Percentiles rank a stretch among this genome's conserved stretches.
These are phyloP conservation scores for Lactarius sanguifluus DNA, from an alignment of 768 basidiomycete species.

Conservation along the genomic window DNA sequence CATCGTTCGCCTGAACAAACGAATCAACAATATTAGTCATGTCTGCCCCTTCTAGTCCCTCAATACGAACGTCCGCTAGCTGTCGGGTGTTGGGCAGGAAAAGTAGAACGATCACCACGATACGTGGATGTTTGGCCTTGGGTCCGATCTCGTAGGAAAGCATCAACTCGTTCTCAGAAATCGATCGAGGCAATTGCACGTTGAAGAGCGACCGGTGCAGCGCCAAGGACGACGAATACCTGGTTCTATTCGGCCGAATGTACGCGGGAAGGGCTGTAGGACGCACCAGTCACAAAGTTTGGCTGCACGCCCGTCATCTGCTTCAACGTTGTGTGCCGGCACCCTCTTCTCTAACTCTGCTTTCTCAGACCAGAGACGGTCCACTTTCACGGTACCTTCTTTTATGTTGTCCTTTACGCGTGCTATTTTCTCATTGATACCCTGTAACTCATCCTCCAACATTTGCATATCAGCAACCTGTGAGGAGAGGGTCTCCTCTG, in stretches of 20 bases:
- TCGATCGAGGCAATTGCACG: conserved; percentile 56
- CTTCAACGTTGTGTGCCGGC: conserved; percentile 50
- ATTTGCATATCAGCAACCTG: conserved; percentile 80
- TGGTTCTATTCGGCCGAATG: conserved; percentile 33
- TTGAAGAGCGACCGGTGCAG: conserved; percentile 63
- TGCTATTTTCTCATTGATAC: conserved; percentile 49
- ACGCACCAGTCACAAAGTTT: conserved; percentile 71
- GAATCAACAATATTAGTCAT: conserved; percentile 59
- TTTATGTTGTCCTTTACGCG: conserved; percentile 64
- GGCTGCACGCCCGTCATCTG: conserved; percentile 61
- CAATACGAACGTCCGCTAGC: conserved; percentile 58
- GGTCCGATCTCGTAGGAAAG: conserved; percentile 58
- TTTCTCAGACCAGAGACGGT: conserved; percentile 56
- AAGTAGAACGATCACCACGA: conserved; percentile 55
- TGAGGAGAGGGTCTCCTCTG: conserved; percentile 67
- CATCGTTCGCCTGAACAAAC: conserved; percentile 64
- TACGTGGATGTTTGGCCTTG: conserved; percentile 34
- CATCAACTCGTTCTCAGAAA: conserved; percentile 75
- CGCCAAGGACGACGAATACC: conserved; percentile 69
- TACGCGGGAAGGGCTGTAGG: conserved; percentile 4
- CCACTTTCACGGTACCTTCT: conserved; percentile 51
- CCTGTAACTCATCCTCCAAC: conserved; percentile 64
- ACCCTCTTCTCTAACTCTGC: conserved; percentile 72
- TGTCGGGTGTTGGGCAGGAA: conserved; percentile 70
- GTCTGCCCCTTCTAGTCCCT: conserved; percentile 52